Evolutionary conservation across 2,329 filamentous ascomycete genomes (phyloP).

Genomic region (Botrytis sinoallii): DNA sequence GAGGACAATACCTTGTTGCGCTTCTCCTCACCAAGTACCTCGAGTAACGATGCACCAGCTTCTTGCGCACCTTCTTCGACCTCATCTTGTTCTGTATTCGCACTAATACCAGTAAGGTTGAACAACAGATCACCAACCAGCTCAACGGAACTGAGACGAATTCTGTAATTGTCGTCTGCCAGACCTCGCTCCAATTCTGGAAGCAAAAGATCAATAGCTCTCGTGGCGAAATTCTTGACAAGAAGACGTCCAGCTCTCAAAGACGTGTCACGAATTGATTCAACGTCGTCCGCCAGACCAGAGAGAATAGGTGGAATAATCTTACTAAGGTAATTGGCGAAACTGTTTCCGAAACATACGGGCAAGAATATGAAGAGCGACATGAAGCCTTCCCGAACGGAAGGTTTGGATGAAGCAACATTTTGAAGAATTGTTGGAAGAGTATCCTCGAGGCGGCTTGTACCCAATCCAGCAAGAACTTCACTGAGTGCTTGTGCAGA

Average conservation of each 20-base stretch:
- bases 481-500: constrained; percentile 96
- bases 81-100: constrained; percentile 73
- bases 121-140: constrained; percentile 94
- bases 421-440: constrained; percentile 95
- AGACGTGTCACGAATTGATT: constrained; percentile 95
- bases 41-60: constrained; percentile 87
- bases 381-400: constrained; percentile 98
- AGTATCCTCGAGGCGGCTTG: constrained; percentile 88
- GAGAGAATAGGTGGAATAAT: constrained; percentile 95
- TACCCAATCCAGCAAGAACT: constrained; percentile 92
- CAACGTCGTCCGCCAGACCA: constrained; percentile 91
- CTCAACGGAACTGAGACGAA: constrained; percentile 96
- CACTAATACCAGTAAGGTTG: constrained; percentile 92
- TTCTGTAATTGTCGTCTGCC: constrained; percentile 96
- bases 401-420: constrained; percentile 82
- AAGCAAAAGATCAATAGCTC: constrained; percentile 88
- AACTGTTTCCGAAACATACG: constrained; percentile 98
- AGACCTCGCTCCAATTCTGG: constrained; percentile 94
- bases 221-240: constrained; percentile 97
- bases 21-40: constrained; percentile 92
- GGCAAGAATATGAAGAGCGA: constrained; percentile 98
- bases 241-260: constrained; percentile 88
- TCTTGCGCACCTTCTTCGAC: constrained; percentile 78
- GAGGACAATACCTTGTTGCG: constrained; percentile 97
- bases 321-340: constrained; percentile 88